Evolutionary conservation across 192 early-diverging fungal species (phyloP).

Genomic region (Coemansia sp.): DNA sequence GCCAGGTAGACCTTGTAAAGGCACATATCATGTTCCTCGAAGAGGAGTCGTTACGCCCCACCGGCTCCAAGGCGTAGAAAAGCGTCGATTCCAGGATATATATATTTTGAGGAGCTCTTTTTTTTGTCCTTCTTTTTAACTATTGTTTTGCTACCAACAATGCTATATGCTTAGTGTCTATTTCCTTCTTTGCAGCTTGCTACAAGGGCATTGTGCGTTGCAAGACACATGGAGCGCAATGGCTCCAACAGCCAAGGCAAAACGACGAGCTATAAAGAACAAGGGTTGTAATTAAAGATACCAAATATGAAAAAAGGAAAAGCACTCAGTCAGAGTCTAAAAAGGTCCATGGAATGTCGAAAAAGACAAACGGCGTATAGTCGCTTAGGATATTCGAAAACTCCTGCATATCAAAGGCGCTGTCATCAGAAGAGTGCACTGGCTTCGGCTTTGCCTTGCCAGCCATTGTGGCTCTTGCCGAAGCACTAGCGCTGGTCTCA

Average conservation of each 20-base stretch:
- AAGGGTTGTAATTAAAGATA: no score
- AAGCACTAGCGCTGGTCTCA: conserved; percentile 66
- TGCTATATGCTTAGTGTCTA: no score
- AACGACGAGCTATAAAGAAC: no score
- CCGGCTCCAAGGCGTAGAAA: background rate
- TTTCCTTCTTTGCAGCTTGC: no score
- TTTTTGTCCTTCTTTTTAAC: background rate
- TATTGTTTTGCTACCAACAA: background rate
- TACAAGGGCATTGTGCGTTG: no score
- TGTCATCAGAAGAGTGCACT: conserved; percentile 30
- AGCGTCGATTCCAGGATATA: background rate
- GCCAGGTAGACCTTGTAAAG: conserved; percentile 36
- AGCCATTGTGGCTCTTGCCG: conserved; percentile 22
- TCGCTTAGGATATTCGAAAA: conserved; percentile 81
- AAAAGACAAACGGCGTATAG: conserved; percentile 74
- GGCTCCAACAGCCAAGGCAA: no score
- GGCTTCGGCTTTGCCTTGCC: conserved; percentile 28
- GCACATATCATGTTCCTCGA: conserved; percentile 44
- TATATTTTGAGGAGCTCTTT: background rate
- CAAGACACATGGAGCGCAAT: no score
- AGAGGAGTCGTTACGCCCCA: conserved; percentile 18
- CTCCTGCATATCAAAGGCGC: conserved; percentile 82
- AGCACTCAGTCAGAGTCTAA: conserved; percentile 13
- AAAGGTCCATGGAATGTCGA: conserved; percentile 52
- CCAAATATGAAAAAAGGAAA: no score